phyloP scores from a whole-genome alignment of 176 grass and related monocot species.

The Elaeis guineensis region DNA sequence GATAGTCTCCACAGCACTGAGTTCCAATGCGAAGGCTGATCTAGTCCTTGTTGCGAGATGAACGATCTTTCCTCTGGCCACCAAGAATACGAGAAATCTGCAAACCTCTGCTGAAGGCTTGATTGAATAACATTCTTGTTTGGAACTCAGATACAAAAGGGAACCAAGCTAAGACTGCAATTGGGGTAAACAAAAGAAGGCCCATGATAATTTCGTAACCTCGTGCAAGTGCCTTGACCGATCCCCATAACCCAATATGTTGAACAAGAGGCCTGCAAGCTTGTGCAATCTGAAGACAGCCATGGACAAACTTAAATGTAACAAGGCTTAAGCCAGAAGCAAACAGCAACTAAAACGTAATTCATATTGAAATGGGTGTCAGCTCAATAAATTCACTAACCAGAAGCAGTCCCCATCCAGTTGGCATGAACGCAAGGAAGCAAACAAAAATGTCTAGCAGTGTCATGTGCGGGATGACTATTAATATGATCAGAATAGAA shows the following conservation, averaged over 20 bases:
- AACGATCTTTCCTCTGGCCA: conserved; percentile 67
- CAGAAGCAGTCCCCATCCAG: conserved; percentile 83
- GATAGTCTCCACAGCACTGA: no score
- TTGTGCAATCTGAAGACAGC: conserved; percentile 50
- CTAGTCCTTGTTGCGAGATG: conserved; percentile 55
- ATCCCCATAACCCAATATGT: conserved; percentile 44
- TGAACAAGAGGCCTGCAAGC: conserved; percentile 36
- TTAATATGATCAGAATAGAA: conserved; percentile 67
- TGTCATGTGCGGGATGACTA: conserved; percentile 74
- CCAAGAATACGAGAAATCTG: conserved; percentile 89
- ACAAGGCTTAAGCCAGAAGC: no score
- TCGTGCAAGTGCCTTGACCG: conserved; percentile 59
- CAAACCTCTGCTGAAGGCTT: conserved; percentile 87
- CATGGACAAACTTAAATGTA: neutral
- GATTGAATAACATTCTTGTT: conserved; percentile 94
- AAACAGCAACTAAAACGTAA: no score
- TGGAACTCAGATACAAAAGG: conserved; percentile 92
- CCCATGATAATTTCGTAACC: conserved; percentile 91
- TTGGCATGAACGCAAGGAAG: conserved; percentile 90
- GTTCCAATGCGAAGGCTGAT: neutral
- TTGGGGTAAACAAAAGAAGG: conserved; percentile 74
- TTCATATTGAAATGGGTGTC: neutral
- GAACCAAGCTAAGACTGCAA: conserved; percentile 84
- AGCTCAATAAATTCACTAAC: conserved; percentile 21
- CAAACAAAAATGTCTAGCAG: conserved; percentile 78